Conservation (phyloP, 2,329 filamentous ascomycete genomes). For the Cercospora sp. region DNA sequence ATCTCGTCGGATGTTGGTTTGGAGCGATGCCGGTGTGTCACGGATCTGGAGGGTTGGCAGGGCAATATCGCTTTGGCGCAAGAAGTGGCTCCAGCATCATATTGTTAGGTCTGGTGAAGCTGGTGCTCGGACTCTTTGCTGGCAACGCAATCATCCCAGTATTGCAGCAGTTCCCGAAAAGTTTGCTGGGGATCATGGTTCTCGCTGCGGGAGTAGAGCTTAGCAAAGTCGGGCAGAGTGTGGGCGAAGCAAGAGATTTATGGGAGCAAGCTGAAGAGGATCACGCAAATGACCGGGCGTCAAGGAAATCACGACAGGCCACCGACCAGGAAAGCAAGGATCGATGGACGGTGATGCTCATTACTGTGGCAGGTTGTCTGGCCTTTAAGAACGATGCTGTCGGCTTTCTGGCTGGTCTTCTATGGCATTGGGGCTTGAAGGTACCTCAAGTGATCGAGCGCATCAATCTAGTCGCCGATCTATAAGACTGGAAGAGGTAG, state of each 20-base stretch:
- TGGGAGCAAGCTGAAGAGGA: slow-evolving; percentile 45
- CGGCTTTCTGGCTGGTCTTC: slow-evolving; percentile 78
- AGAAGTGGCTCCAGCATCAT: slow-evolving; percentile 83
- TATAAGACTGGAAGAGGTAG: slow-evolving; percentile 25
- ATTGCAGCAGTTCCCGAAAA: slow-evolving; percentile 71
- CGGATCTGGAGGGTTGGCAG: slow-evolving; percentile 85
- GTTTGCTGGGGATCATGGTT: slow-evolving; percentile 82
- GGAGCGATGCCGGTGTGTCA: slow-evolving; percentile 96
- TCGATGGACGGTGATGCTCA: slow-evolving; percentile 86
- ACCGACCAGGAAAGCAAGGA: slow-evolving; percentile 69
- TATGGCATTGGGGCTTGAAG: slow-evolving; percentile 70
- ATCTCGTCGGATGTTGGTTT: slow-evolving; percentile 84
- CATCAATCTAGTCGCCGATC: slow-evolving; percentile 18
- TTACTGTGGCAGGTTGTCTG: slow-evolving; percentile 77
- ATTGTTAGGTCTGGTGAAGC: slow-evolving; percentile 73
- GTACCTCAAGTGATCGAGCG: slow-evolving; percentile 25
- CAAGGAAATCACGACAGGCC: slow-evolving; percentile 54
- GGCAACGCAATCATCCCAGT: slow-evolving; percentile 72
- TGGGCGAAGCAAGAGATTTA: slow-evolving; percentile 71
- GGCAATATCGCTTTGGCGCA: slow-evolving; percentile 87
- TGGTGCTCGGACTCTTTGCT: slow-evolving; percentile 73
- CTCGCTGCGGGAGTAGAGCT: slow-evolving; percentile 86
- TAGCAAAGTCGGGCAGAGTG: slow-evolving; percentile 76
- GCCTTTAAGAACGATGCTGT: slow-evolving; percentile 89
- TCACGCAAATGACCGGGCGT: slow-evolving; percentile 31